Evolutionary conservation across 1,284 basidiomycete genomes (phyloP).

Genomic region (Cryptococcus hybrid): DNA sequence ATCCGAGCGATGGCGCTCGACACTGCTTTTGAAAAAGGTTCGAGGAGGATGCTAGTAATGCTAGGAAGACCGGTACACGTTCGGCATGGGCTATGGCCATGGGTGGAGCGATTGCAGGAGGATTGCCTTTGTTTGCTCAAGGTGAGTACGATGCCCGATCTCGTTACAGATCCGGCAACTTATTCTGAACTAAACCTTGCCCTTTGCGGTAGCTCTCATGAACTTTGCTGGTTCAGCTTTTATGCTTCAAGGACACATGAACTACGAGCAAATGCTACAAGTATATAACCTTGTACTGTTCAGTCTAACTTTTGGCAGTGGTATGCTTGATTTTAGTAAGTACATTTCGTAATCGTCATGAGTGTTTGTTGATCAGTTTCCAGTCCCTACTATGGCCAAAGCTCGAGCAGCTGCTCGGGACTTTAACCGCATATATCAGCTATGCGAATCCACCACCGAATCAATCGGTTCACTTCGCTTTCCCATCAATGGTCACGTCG

Average conservation of each 20-base stretch:
- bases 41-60: constrained; percentile 59
- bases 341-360: constrained; percentile 20
- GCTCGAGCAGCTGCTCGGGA: constrained; percentile 75
- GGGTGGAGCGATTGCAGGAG: constrained; percentile 74
- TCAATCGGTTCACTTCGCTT: constrained; percentile 66
- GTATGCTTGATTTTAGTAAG: constrained; percentile 84
- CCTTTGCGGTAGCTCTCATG: constrained; percentile 62
- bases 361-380: constrained; percentile 6
- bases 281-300: constrained; percentile 91
- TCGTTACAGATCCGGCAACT: neutral
- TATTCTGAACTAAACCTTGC: neutral
- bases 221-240: constrained; percentile 87
- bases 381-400: constrained; percentile 77
- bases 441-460: constrained; percentile 61
- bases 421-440: constrained; percentile 65
- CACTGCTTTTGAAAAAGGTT: constrained; percentile 69
- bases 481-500: constrained; percentile 62
- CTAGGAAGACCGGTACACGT: constrained; percentile 66
- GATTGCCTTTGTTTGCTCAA: constrained; percentile 81
- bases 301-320: constrained; percentile 84
- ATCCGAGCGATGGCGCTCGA: constrained; percentile 91
- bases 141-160: constrained; percentile 29
- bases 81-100: constrained; percentile 82
- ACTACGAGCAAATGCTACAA: constrained; percentile 82
- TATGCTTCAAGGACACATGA: constrained; percentile 74